Evolutionary conservation across 441 rosid species (phyloP).

Genomic region (Adansonia grandidieri): DNA sequence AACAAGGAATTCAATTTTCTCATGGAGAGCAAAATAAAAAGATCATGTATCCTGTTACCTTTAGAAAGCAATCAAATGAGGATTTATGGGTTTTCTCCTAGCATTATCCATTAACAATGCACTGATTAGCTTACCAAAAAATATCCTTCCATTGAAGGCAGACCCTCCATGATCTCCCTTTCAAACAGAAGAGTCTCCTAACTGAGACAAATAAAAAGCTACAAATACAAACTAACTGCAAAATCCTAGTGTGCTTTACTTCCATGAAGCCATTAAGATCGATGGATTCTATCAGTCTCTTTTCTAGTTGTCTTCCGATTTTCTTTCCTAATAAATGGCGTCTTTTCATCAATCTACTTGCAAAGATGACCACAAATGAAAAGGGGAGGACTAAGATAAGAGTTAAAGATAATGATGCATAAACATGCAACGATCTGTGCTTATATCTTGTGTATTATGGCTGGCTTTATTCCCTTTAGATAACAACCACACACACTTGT

Average conservation of each 20-base stretch:
- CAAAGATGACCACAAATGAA: neutral
- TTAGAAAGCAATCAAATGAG: neutral
- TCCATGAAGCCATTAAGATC: neutral
- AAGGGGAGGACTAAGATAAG: neutral
- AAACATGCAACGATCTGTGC: neutral
- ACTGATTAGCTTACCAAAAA: neutral
- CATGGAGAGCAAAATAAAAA: neutral
- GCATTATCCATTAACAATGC: neutral
- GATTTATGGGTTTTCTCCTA: neutral
- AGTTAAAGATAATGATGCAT: neutral
- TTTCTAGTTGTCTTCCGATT: neutral
- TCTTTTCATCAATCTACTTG: slow-evolving; percentile 1
- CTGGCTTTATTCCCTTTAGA: neutral
- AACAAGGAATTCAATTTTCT: slow-evolving; percentile 1
- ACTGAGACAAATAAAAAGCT: neutral
- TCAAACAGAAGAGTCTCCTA: neutral
- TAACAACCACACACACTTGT: neutral
- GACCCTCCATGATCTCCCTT: neutral
- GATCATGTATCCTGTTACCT: neutral
- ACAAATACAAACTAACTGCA: slow-evolving; percentile 1
- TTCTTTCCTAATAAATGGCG: neutral
- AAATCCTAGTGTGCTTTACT: slow-evolving; percentile 11
- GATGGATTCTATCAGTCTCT: neutral
- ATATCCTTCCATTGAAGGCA: neutral
- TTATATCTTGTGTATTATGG: neutral